Percentiles rank a stretch among this genome's conserved stretches.
Evolutionary conservation across 2,329 filamentous ascomycete genomes (phyloP).

Genomic region (Aspergillus sclerotialis): DNA sequence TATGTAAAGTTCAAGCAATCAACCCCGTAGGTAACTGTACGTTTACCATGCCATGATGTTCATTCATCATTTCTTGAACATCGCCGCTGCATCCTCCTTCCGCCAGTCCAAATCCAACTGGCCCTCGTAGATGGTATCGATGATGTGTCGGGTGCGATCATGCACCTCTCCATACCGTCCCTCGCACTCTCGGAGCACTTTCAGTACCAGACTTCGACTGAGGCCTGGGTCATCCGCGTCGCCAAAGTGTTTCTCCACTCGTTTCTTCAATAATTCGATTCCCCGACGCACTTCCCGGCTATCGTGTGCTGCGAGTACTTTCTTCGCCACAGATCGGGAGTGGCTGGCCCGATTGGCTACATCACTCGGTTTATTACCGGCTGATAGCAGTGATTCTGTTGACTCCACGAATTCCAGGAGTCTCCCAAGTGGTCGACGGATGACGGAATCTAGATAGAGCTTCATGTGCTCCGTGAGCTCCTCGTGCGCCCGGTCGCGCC

Average conservation of each 20-base stretch:
- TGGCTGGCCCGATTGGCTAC: conserved; percentile 79
- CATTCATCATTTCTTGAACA: conserved; percentile 39
- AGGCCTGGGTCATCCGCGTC: conserved; percentile 70
- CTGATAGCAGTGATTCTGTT: conserved; percentile 64
- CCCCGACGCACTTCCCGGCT: conserved; percentile 79
- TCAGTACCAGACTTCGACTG: conserved; percentile 52
- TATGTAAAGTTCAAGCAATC: conserved; percentile 2
- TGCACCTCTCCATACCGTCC: conserved; percentile 47
- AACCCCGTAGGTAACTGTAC: too few relatives aligned
- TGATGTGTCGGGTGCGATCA: conserved; percentile 42
- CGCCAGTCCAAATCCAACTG: conserved; percentile 42
- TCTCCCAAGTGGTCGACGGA: conserved; percentile 82
- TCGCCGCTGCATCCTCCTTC: conserved; percentile 37
- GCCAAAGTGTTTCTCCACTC: conserved; percentile 95
- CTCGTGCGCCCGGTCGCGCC: conserved; percentile 68
- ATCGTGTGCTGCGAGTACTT: conserved; percentile 74
- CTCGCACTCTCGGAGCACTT: conserved; percentile 57
- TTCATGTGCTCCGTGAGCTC: conserved; percentile 83
- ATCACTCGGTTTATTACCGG: conserved; percentile 46
- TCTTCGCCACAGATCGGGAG: conserved; percentile 75
- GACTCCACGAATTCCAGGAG: conserved; percentile 87
- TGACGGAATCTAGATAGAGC: conserved; percentile 79
- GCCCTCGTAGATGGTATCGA: conserved; percentile 40
- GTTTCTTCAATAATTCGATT: conserved; percentile 80
- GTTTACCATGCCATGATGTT: too few relatives aligned